These are phyloP conservation scores for Acacia melanoxylon DNA, from an alignment of 306 rosid genomes.

Conservation along the genomic window DNA sequence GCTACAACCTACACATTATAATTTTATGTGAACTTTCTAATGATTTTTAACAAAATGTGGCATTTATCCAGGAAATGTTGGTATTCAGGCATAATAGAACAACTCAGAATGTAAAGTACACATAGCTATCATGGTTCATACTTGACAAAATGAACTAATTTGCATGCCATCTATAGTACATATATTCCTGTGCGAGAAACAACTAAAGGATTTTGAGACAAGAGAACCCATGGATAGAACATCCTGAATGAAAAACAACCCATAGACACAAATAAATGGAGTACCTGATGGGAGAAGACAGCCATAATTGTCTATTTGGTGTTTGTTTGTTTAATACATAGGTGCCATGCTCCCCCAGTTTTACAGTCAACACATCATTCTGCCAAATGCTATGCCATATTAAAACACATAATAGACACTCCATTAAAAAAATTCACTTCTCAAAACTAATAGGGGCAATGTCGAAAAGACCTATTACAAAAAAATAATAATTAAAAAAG, in stretches of 20 bases:
- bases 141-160: neutral
- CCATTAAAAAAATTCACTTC: constrained; percentile 16
- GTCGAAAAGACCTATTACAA: neutral
- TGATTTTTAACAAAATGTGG: neutral
- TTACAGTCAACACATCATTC: constrained; percentile 65
- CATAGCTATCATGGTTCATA: neutral
- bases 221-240: neutral
- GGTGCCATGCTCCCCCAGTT: constrained; percentile 59
- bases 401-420: constrained; percentile 1
- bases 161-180: neutral
- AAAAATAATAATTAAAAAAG: neutral
- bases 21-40: neutral
- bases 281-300: constrained; percentile 79
- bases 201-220: neutral
- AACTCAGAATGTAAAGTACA: neutral
- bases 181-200: neutral
- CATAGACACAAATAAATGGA: neutral
- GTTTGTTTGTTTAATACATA: constrained; percentile 72
- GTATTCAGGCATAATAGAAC: neutral
- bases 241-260: neutral
- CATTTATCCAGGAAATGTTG: neutral
- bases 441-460: constrained; percentile 11
- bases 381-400: constrained; percentile 25
- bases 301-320: constrained; percentile 72
- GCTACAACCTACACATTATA: neutral